Percentiles rank a stretch among this genome's conserved stretches.
Evolutionary conservation across 176 grass and related monocot genomes (phyloP).

Genomic region (Musa troglodytarum): DNA sequence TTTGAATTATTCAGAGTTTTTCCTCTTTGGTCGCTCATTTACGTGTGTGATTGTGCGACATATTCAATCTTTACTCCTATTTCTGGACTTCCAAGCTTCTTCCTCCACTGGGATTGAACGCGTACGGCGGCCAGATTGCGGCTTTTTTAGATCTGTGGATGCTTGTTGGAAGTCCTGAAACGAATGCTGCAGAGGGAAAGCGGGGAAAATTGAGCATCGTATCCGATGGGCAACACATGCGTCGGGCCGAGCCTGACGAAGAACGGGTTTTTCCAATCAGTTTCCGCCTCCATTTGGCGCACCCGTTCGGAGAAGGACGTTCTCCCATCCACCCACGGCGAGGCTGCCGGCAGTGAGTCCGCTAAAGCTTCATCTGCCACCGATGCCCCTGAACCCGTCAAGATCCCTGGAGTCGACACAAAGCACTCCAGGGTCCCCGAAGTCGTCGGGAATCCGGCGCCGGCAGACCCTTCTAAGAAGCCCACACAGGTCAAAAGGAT

Average conservation of each 20-base stretch:
- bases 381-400: conserved; percentile 3
- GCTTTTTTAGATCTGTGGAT: conserved; percentile 1
- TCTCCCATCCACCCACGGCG: not conserved
- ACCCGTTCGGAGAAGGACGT: not conserved
- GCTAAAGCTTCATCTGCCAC: not conserved
- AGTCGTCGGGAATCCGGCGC: not conserved
- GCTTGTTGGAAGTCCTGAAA: not conserved
- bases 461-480: not conserved
- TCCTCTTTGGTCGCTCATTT: not conserved
- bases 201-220: not conserved
- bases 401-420: not conserved
- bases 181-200: not conserved
- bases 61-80: not conserved
- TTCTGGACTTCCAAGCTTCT: not conserved
- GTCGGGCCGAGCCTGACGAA: conserved; percentile 12
- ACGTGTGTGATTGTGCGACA: not conserved
- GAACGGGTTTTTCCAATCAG: conserved; percentile 14
- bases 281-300: conserved; percentile 8
- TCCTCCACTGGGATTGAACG: not conserved
- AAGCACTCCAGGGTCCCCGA: not conserved
- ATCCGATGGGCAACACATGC: conserved; percentile 15
- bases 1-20: not conserved
- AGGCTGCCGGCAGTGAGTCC: not conserved
- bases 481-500: not conserved
- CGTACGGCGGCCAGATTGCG: not conserved